phyloP scores from a whole-genome alignment of 2,329 filamentous ascomycete genomes.

The Epichloe glyceriae region DNA sequence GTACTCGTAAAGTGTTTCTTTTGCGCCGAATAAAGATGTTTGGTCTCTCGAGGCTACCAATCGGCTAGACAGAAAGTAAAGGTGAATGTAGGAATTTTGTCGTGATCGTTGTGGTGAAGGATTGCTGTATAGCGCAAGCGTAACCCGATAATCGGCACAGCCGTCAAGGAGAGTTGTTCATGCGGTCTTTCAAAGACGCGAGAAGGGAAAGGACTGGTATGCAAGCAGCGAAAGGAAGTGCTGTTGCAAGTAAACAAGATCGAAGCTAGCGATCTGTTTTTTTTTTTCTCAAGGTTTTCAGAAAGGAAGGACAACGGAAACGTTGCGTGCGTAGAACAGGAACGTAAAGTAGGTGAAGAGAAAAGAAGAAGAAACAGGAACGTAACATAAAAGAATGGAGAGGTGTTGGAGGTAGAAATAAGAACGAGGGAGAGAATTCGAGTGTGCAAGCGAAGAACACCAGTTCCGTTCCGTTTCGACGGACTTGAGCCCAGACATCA shows the following conservation, averaged over 20 bases:
- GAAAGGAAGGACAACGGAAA: slow-evolving; percentile 13
- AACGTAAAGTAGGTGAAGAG: slow-evolving; percentile 7
- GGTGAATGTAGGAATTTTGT: background rate
- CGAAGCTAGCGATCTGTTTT: slow-evolving; percentile 9
- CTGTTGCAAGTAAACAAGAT: slow-evolving; percentile 6
- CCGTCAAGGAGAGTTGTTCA: slow-evolving; percentile 16
- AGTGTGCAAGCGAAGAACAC: background rate
- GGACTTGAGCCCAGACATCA: too few relatives aligned
- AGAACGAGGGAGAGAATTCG: background rate
- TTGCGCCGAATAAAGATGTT: background rate
- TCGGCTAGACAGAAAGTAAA: background rate
- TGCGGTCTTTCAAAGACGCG: slow-evolving; percentile 42
- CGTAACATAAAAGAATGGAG: background rate
- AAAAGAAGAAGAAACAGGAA: slow-evolving; percentile 7
- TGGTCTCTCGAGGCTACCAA: slow-evolving; percentile 6
- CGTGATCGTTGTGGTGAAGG: background rate
- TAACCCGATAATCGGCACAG: slow-evolving; percentile 18
- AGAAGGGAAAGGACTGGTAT: slow-evolving; percentile 17
- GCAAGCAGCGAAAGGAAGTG: slow-evolving; percentile 20
- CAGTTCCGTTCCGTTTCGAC: background rate
- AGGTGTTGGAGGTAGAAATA: slow-evolving; percentile 1
- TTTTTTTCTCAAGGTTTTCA: background rate
- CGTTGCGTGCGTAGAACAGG: slow-evolving; percentile 9
- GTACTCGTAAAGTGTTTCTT: background rate
- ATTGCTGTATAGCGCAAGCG: slow-evolving; percentile 1